Base-by-base conservation (phyloP, 176 grass and related monocot genomes). In the Triticum urartu region DNA sequence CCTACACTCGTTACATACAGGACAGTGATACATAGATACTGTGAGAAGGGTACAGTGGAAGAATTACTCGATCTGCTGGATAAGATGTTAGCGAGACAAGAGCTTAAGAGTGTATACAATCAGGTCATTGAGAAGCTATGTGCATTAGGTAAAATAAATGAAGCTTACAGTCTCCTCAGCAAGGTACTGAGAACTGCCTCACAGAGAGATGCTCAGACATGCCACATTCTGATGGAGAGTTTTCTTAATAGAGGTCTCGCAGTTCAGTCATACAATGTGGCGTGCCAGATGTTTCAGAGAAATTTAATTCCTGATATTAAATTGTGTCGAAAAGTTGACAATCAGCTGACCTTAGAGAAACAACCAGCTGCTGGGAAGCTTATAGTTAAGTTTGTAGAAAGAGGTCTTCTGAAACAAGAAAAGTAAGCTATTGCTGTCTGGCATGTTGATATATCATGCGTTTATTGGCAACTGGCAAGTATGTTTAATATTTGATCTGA, bases 1-100 rank as follows among this genome's bases (percentile, higher is more conserved):
- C 96, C 96, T 64, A 89, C 90, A 72, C 96, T 89, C 56, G 91
- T 98, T 80, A 98, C 93, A 84, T 98, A 94, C 72, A 95, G 91
- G 83, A 94, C 88, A 50, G 86, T 98, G 42, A 98, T 95, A 90
- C 96, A 98, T 91, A 92, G 88, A 54, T 95, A 91, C 78, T 98
- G 96, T 83, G 88, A 85, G 61, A 95, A 81, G 73, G 91, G 75
- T 77, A 77, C 59, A 79, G 84, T 95, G 68, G 91, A 98, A 84
- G 91, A 98, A 33, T 86, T 98, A 82, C 74, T 94, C 8, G 78
- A 88, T 64, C 86, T 98, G 20, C 73, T 98, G 76, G 96, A 95
- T 52, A 94, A 89, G 76, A 94, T 98, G 96, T 59, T 98, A 81
- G 47, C 43, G 36, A 95, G 68, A 59, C 78, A 95, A 89, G 86